phyloP scores from a whole-genome alignment of 1,284 basidiomycete species.

The Rhodotorula sp. region DNA sequence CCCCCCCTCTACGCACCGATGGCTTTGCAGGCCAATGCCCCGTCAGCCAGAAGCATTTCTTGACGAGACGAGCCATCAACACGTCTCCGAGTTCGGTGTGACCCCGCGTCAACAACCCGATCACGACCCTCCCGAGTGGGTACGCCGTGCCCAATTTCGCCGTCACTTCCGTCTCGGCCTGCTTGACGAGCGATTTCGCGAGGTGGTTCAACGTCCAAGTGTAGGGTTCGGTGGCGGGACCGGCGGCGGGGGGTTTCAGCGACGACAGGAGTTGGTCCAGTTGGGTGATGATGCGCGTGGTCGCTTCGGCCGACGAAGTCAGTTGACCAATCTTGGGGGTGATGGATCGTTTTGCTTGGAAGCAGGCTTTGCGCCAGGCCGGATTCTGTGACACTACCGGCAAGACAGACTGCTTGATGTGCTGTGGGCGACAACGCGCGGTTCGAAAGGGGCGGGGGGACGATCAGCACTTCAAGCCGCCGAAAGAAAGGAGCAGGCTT shows the following conservation, averaged over 20 bases:
- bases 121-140: constrained; percentile 75
- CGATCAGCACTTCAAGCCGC: not conserved
- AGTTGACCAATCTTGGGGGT: constrained; percentile 89
- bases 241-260: constrained; percentile 35
- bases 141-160: constrained; percentile 81
- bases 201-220: constrained; percentile 79
- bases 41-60: constrained; percentile 64
- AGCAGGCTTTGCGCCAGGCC: constrained; percentile 54
- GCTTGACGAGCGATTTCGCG: constrained; percentile 81
- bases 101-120: constrained; percentile 59
- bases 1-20: constrained; percentile 42
- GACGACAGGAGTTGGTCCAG: constrained; percentile 59
- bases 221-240: constrained; percentile 58
- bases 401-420: constrained; percentile 74
- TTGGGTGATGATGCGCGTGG: constrained; percentile 66
- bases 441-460: not conserved
- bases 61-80: constrained; percentile 80
- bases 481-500: not conserved
- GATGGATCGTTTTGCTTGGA: constrained; percentile 71
- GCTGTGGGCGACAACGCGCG: constrained; percentile 49
- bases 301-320: constrained; percentile 71
- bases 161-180: constrained; percentile 91
- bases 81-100: constrained; percentile 67
- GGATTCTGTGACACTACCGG: constrained; percentile 67
- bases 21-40: constrained; percentile 51